Conservation (phyloP, 495 filamentous ascomycete species). For the Podospora pseudocomata region DNA sequence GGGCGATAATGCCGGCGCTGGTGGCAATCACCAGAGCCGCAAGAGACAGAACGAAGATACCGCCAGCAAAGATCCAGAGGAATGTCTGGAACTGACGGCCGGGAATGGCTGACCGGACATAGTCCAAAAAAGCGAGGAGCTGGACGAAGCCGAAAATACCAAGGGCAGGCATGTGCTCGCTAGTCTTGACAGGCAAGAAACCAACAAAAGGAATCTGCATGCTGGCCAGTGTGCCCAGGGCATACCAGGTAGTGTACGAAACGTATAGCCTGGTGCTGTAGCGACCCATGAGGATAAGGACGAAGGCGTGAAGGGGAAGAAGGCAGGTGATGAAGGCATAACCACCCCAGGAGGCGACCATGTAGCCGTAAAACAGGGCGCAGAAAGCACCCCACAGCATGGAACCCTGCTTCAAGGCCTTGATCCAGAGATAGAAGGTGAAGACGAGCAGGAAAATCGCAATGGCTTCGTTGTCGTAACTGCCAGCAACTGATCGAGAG, state of each 20-base stretch:
- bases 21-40: slow-evolving; percentile 73
- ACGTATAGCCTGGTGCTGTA: slow-evolving; percentile 94
- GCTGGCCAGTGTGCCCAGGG: slow-evolving; percentile 90
- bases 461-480: slow-evolving; percentile 99
- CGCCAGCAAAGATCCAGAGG: slow-evolving; percentile 72
- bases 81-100: slow-evolving; percentile 91
- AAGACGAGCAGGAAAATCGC: slow-evolving; percentile 98
- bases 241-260: slow-evolving; percentile 97
- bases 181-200: slow-evolving; percentile 92
- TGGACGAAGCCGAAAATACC: slow-evolving; percentile 96
- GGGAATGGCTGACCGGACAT: slow-evolving; percentile 78
- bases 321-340: slow-evolving; percentile 99
- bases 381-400: slow-evolving; percentile 93
- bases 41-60: slow-evolving; percentile 59
- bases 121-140: slow-evolving; percentile 90
- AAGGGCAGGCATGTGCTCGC: slow-evolving; percentile 97
- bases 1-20: slow-evolving; percentile 84
- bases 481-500: slow-evolving; percentile 93
- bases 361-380: slow-evolving; percentile 98
- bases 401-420: slow-evolving; percentile 91
- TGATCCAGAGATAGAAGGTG: slow-evolving; percentile 99
- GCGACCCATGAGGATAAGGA: slow-evolving; percentile 93
- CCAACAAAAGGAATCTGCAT: slow-evolving; percentile 99
- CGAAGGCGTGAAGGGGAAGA: slow-evolving; percentile 92
- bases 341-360: slow-evolving; percentile 99